Conservation (phyloP, 192 early-diverging fungal species). For the Coemansia sp. region DNA sequence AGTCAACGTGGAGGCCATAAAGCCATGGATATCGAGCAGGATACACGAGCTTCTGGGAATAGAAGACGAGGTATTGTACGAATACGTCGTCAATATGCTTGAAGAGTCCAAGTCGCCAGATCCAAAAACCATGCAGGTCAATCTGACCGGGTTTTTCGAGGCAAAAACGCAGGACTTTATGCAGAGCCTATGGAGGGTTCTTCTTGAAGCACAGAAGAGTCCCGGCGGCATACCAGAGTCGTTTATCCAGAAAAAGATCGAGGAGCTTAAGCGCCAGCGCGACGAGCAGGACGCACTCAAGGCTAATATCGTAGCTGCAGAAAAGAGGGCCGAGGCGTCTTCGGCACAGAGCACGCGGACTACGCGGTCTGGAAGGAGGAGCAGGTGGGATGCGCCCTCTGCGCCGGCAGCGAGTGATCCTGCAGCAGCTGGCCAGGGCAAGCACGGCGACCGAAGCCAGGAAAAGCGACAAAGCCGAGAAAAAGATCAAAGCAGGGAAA, state of each 20-base stretch:
- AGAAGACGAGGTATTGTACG: conserved; percentile 92
- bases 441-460: not conserved
- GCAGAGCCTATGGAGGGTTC: conserved; percentile 82
- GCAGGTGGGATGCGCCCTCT: conserved; percentile 29
- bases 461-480: too few species aligned
- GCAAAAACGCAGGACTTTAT: conserved; percentile 77
- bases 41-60: conserved; percentile 76
- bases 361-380: conserved; percentile 19
- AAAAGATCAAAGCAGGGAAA: not conserved
- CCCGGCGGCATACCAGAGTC: conserved; percentile 79
- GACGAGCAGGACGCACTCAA: conserved; percentile 27
- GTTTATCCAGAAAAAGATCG: conserved; percentile 84
- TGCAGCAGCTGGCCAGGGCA: not conserved
- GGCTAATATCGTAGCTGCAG: conserved; percentile 16
- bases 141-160: conserved; percentile 91
- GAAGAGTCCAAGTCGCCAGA: conserved; percentile 74
- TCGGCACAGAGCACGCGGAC: not conserved
- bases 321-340: conserved; percentile 6
- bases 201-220: conserved; percentile 82
- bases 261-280: conserved; percentile 61
- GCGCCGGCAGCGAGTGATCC: not conserved
- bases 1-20: conserved; percentile 82
- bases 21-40: conserved; percentile 80
- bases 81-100: conserved; percentile 80
- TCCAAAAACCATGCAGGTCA: conserved; percentile 89